These are phyloP conservation scores for Chrysoporthe austroafricana DNA, from an alignment of 2,329 filamentous ascomycete genomes.

Conservation along the genomic window DNA sequence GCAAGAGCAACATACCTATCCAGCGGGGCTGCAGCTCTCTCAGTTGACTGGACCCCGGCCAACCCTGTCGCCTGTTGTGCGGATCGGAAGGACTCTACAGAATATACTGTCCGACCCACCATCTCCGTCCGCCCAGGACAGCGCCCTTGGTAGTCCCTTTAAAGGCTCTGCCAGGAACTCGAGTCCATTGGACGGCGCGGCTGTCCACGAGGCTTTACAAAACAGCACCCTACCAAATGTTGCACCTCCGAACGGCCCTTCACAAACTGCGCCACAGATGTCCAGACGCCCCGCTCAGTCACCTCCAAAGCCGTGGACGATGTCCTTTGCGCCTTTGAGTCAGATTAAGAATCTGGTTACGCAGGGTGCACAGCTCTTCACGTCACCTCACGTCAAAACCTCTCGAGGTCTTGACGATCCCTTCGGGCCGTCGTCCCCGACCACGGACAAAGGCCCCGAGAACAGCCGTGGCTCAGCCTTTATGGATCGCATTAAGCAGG, in stretches of 20 bases:
- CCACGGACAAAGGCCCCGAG: slow-evolving; percentile 11
- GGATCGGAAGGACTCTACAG: slow-evolving; percentile 59
- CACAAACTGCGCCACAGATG: slow-evolving; percentile 11
- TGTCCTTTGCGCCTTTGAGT: slow-evolving; percentile 36
- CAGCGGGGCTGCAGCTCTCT: slow-evolving; percentile 33
- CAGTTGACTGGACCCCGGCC: slow-evolving; percentile 43
- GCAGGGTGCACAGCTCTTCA: slow-evolving; percentile 36
- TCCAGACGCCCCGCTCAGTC: slow-evolving; percentile 23
- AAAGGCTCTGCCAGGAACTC: slow-evolving; percentile 42
- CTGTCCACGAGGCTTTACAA: slow-evolving; percentile 30
- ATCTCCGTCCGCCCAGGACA: slow-evolving; percentile 56
- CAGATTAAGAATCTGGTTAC: slow-evolving; percentile 39
- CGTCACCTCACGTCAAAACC: slow-evolving; percentile 34
- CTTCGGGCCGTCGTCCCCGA: slow-evolving; percentile 26
- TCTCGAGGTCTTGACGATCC: slow-evolving; percentile 27
- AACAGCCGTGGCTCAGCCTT: slow-evolving; percentile 28
- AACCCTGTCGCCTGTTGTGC: slow-evolving; percentile 60
- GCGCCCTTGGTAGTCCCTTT: slow-evolving; percentile 60
- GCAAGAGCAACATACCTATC: slow-evolving; percentile 17
- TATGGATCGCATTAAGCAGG: slow-evolving; percentile 26
- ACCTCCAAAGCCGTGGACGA: slow-evolving; percentile 34
- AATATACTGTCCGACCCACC: slow-evolving; percentile 63
- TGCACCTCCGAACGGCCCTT: slow-evolving; percentile 14
- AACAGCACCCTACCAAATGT: slow-evolving; percentile 14
- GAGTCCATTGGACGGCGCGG: slow-evolving; percentile 34